Conservation (phyloP, 2,329 filamentous ascomycete species). For the Neopestalotiopsis sp. region DNA sequence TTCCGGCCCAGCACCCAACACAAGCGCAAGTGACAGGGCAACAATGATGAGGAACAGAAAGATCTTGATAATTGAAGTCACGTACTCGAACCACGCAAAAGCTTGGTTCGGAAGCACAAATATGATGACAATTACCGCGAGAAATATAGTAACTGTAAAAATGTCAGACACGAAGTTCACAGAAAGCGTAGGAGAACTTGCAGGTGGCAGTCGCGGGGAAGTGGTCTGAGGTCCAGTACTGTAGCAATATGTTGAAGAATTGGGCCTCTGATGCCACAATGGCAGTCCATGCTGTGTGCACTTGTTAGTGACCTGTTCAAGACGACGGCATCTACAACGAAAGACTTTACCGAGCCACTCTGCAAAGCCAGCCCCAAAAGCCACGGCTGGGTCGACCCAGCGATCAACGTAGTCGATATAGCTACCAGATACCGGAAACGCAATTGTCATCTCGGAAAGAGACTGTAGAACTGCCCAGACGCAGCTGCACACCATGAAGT, state of each 20-base stretch:
- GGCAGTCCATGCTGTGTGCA: not conserved
- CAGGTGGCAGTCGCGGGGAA: not conserved
- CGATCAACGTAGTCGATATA: constrained; percentile 43
- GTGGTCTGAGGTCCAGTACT: not conserved
- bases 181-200: not conserved
- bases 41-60: constrained; percentile 41
- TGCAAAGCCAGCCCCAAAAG: constrained; percentile 42
- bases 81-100: constrained; percentile 43
- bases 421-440: constrained; percentile 40
- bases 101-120: constrained; percentile 24
- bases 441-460: constrained; percentile 41
- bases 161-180: not conserved
- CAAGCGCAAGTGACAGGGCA: constrained; percentile 40
- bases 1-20: constrained; percentile 43
- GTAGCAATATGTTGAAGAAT: not conserved
- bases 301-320: not conserved
- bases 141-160: constrained; percentile 24
- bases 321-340: not conserved
- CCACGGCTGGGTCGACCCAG: constrained; percentile 42
- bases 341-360: constrained; percentile 25
- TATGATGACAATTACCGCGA: constrained; percentile 23
- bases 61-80: constrained; percentile 41
- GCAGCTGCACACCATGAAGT: constrained; percentile 29
- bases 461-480: constrained; percentile 23
- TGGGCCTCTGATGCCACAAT: not conserved